These are phyloP conservation scores for Sabuloglossum arenarium DNA, from an alignment of 495 filamentous ascomycete species.

Conservation along the genomic window DNA sequence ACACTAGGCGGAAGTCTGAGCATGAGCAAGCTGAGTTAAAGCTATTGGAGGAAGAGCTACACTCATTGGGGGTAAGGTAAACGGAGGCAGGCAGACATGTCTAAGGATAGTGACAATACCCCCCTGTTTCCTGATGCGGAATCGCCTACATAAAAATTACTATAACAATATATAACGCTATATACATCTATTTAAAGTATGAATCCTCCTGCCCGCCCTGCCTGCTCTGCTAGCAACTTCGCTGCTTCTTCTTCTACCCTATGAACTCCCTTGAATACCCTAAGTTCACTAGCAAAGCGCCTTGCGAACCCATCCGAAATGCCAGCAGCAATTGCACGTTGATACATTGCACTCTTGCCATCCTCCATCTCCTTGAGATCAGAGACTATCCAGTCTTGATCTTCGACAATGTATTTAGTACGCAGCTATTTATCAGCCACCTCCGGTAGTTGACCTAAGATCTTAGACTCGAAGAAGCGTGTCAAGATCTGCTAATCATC, in stretches of 20 bases:
- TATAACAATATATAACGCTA: not conserved
- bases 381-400: not conserved
- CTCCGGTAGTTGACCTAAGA: not conserved
- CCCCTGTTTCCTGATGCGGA: no score
- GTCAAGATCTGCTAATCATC: not conserved
- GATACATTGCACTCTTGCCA: not conserved
- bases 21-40: no score
- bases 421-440: not conserved
- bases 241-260: not conserved
- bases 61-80: no score
- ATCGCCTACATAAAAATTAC: not conserved
- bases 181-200: not conserved
- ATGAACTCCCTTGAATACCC: not conserved
- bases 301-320: not conserved
- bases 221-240: not conserved
- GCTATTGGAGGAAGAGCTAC: no score
- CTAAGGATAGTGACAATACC: no score
- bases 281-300: not conserved
- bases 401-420: not conserved
- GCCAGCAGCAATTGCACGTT: not conserved
- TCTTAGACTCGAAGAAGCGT: not conserved
- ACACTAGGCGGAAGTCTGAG: no score
- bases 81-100: no score
- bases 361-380: not conserved
- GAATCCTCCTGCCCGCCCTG: not conserved